These are phyloP conservation scores for Melaleuca alternifolia DNA, from an alignment of 345 rosid genomes.

Conservation along the genomic window DNA sequence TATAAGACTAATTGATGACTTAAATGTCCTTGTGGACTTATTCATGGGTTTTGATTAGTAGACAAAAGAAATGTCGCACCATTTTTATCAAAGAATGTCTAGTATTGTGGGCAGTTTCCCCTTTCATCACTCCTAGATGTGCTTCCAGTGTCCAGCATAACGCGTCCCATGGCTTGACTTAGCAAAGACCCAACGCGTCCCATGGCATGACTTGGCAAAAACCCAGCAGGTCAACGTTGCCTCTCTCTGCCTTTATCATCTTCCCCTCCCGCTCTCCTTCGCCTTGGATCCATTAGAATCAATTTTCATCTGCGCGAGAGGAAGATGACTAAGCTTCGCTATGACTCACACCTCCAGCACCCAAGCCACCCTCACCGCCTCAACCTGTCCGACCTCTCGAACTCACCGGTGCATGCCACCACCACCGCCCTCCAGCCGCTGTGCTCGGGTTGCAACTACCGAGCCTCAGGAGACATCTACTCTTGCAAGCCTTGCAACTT, in stretches of 20 bases:
- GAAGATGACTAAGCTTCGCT: neutral
- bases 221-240: neutral
- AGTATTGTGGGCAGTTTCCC: neutral
- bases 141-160: neutral
- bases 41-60: neutral
- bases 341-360: neutral
- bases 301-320: neutral
- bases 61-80: neutral
- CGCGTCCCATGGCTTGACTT: neutral
- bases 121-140: neutral
- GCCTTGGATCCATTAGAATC: neutral
- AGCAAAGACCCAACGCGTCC: no score
- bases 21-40: neutral
- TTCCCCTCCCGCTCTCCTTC: neutral
- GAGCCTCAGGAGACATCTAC: neutral
- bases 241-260: neutral
- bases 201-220: neutral
- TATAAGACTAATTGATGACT: neutral
- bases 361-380: constrained; percentile 1
- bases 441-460: neutral
- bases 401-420: neutral
- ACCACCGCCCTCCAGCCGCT: neutral
- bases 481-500: neutral
- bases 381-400: neutral
- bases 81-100: neutral